Evolutionary conservation across 805 yeast species (phyloP).

Genomic region (Yarrowia bubula): DNA sequence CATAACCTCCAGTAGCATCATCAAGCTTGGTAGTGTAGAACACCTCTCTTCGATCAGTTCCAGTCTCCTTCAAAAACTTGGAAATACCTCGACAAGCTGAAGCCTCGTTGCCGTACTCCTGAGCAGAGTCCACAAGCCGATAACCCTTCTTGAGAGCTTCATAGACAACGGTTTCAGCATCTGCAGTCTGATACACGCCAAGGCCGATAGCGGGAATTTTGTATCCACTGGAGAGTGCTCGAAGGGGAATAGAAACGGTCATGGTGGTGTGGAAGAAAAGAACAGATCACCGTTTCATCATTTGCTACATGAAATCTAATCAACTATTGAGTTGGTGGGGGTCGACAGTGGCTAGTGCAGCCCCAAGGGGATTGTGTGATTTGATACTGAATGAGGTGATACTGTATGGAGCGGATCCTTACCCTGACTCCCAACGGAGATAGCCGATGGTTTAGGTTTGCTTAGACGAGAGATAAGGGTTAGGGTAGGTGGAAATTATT

Average conservation of each 20-base stretch:
- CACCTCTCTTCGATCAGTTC: slow-evolving; percentile 71
- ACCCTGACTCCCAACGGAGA: not conserved
- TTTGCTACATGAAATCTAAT: slow-evolving; percentile 16
- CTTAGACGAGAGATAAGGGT: no score
- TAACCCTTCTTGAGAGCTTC: slow-evolving; percentile 84
- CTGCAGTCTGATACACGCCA: slow-evolving; percentile 51
- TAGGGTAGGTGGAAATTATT: no score
- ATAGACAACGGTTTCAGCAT: slow-evolving; percentile 67
- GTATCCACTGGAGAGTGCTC: slow-evolving; percentile 43
- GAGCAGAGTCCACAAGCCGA: slow-evolving; percentile 70
- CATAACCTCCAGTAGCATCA: slow-evolving; percentile 53
- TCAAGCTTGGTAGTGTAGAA: slow-evolving; percentile 81
- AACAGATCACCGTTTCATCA: no score
- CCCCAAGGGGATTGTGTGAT: not conserved
- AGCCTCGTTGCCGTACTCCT: slow-evolving; percentile 68
- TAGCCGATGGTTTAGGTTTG: not conserved
- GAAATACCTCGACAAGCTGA: slow-evolving; percentile 65
- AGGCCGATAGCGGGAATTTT: slow-evolving; percentile 66
- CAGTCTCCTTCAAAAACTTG: slow-evolving; percentile 64
- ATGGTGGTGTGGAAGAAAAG: not conserved
- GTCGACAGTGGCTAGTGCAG: slow-evolving; percentile 5
- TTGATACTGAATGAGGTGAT: not conserved
- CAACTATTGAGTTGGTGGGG: slow-evolving; percentile 17
- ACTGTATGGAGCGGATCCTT: not conserved
- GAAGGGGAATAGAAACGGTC: not conserved